A percentile compares a stretch with the other conserved stretches of the same genome.
Conservation (phyloP, 1,284 basidiomycete genomes). For the Vanrija pseudolonga region DNA sequence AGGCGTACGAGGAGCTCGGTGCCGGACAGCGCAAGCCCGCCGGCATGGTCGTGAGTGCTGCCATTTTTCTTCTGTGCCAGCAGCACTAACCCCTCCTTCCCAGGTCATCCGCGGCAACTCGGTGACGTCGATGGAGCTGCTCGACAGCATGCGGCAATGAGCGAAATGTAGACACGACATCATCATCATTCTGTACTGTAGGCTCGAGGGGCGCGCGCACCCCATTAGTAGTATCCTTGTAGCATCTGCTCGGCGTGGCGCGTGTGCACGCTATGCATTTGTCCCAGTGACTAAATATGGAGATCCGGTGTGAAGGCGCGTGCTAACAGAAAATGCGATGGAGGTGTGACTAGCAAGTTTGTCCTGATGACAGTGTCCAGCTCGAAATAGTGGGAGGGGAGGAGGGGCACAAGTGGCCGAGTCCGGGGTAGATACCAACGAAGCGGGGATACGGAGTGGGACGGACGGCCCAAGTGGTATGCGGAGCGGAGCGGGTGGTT, state of each 20-base stretch:
- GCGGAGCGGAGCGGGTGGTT: too few species aligned
- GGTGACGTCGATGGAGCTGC: conserved; percentile 64
- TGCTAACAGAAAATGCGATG: too few species aligned
- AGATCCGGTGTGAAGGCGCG: too few species aligned
- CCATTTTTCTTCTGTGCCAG: not conserved
- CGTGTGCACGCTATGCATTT: too few species aligned
- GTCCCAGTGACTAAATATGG: too few species aligned
- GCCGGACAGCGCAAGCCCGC: conserved; percentile 85
- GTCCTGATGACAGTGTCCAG: too few species aligned
- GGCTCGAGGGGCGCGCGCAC: not conserved
- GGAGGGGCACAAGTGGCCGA: too few species aligned
- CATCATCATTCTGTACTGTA: not conserved
- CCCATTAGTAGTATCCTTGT: not conserved
- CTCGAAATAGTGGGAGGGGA: too few species aligned
- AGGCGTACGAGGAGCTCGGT: conserved; percentile 85
- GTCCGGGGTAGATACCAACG: too few species aligned
- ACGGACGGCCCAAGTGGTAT: not conserved
- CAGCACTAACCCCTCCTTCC: conserved; percentile 7
- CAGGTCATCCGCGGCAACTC: conserved; percentile 94
- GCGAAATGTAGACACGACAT: not conserved
- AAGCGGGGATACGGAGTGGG: not conserved
- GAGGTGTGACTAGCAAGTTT: too few species aligned
- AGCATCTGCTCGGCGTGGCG: too few species aligned
- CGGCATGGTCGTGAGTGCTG: conserved; percentile 74
- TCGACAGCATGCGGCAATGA: conserved; percentile 42